phyloP scores from a whole-genome alignment of 768 basidiomycete species.

The Tricholoma terreum region DNA sequence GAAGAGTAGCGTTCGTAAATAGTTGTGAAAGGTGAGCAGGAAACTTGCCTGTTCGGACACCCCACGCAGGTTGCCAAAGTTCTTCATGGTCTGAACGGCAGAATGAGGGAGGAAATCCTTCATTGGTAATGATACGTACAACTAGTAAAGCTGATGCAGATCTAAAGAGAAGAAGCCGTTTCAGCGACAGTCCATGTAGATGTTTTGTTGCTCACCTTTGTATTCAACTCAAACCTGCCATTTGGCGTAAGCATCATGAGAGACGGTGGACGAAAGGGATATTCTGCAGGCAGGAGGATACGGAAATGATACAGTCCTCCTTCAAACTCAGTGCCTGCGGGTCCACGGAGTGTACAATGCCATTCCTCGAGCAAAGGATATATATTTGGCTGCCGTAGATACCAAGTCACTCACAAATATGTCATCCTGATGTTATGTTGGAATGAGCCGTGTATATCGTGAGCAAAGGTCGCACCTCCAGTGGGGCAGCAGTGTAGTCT shows the following conservation, averaged over 20 bases:
- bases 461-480: conserved; percentile 52
- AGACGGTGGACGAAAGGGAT: conserved; percentile 95
- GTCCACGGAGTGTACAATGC: conserved; percentile 96
- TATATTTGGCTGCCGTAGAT: conserved; percentile 4
- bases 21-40: neutral
- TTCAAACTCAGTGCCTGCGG: conserved; percentile 85
- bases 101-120: neutral
- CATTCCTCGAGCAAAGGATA: conserved; percentile 56
- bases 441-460: conserved; percentile 5
- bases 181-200: neutral
- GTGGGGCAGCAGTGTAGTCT: conserved; percentile 81
- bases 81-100: conserved; percentile 81
- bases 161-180: conserved; percentile 42
- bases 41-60: conserved; percentile 81
- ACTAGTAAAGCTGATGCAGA: conserved; percentile 90
- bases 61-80: conserved; percentile 98
- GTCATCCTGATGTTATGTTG: conserved; percentile 56
- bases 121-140: conserved; percentile 46
- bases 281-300: conserved; percentile 86
- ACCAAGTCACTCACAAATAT: conserved; percentile 65
- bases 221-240: conserved; percentile 94
- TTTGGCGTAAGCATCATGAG: conserved; percentile 96
- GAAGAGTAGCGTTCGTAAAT: conserved; percentile 1
- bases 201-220: conserved; percentile 60
- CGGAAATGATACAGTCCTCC: conserved; percentile 97